Evolutionary conservation across 164 flowering plant genomes (phyloP).

Genomic region (Stephania yunnanensis): DNA sequence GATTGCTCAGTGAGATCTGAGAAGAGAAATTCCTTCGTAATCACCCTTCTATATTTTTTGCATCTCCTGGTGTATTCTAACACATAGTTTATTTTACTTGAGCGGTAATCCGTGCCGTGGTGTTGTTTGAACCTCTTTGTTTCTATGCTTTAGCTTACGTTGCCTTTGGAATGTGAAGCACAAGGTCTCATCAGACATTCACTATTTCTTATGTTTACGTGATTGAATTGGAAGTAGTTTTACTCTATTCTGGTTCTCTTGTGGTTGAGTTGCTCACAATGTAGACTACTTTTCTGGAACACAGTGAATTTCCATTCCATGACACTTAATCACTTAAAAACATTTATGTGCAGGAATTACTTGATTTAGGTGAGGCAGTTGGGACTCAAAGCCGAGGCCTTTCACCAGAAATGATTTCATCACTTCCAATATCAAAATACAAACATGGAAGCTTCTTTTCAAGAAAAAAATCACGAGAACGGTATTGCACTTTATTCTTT

Average conservation of each 20-base stretch:
- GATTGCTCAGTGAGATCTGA: too few species aligned
- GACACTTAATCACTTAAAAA: background rate
- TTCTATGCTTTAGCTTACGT: background rate
- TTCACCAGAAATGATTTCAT: slow-evolving; percentile 58
- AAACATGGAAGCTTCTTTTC: slow-evolving; percentile 69
- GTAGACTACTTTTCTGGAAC: too few species aligned
- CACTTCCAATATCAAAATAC: slow-evolving; percentile 74
- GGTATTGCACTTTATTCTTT: slow-evolving; percentile 33
- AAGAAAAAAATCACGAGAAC: slow-evolving; percentile 61
- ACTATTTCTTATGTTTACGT: background rate
- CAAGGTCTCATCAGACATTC: background rate
- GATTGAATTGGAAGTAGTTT: too few species aligned
- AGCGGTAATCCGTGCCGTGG: background rate
- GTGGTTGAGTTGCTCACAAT: too few species aligned
- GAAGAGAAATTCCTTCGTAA: too few species aligned
- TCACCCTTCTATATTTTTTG: too few species aligned
- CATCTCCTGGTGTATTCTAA: background rate
- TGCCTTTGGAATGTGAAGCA: background rate
- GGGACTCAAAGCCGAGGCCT: slow-evolving; percentile 92
- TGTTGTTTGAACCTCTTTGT: background rate
- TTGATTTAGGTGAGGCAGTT: slow-evolving; percentile 87
- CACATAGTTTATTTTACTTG: too few species aligned
- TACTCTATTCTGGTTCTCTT: too few species aligned
- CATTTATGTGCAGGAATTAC: slow-evolving; percentile 56
- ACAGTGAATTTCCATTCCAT: too few species aligned